Percentiles rank a stretch among this genome's conserved stretches.
These are phyloP conservation scores for Dothideomycetidae sp. DNA, from an alignment of 2,329 filamentous ascomycete species.

Conservation along the genomic window DNA sequence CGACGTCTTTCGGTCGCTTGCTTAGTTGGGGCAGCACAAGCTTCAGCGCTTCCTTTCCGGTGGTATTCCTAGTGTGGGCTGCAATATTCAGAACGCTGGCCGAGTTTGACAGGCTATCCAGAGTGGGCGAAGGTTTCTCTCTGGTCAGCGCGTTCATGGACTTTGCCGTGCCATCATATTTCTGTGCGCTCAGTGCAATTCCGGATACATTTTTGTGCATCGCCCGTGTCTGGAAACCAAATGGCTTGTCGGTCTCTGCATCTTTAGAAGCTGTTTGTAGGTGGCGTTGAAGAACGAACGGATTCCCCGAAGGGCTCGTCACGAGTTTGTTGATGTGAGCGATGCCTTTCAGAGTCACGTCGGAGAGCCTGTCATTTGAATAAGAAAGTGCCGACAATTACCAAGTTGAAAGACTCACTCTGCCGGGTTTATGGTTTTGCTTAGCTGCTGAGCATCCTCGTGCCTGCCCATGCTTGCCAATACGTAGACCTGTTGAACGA, in stretches of 20 bases:
- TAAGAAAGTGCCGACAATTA: too few species aligned
- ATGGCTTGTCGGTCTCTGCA: constrained; percentile 49
- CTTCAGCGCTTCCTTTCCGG: constrained; percentile 54
- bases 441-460: constrained; percentile 50
- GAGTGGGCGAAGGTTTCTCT: constrained; percentile 30
- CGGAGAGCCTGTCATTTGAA: constrained; percentile 49
- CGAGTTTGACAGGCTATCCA: constrained; percentile 32
- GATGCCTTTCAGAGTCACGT: constrained; percentile 51
- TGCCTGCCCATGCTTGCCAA: constrained; percentile 50
- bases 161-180: constrained; percentile 49
- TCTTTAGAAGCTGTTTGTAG: constrained; percentile 41
- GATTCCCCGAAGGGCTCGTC: constrained; percentile 40
- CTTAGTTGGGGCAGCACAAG: constrained; percentile 55
- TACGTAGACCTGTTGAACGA: constrained; percentile 62
- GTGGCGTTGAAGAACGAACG: constrained; percentile 51
- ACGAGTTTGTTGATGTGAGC: constrained; percentile 51
- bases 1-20: constrained; percentile 64
- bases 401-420: constrained; percentile 48
- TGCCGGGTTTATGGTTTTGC: constrained; percentile 44
- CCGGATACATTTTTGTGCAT: constrained; percentile 50
- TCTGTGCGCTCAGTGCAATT: constrained; percentile 51
- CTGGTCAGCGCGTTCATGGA: constrained; percentile 39
- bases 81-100: constrained; percentile 57
- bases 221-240: constrained; percentile 53
- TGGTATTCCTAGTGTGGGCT: constrained; percentile 50